Evolutionary conservation across 768 basidiomycete genomes (phyloP).

Genomic region (Leucosporidium scottii): DNA sequence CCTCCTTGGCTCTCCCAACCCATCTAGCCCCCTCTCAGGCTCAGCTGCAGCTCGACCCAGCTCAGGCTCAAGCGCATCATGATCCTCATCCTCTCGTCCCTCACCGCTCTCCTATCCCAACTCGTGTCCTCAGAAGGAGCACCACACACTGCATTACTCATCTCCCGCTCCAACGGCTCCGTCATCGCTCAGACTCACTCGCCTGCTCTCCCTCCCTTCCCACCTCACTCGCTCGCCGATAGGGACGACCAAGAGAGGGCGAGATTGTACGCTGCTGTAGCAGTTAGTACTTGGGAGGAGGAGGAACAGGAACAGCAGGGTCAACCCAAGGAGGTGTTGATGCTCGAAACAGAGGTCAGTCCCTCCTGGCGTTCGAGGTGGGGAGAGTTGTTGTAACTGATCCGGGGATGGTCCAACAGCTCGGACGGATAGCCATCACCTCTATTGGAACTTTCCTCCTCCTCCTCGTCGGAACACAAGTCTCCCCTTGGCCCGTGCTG

Average conservation of each 20-base stretch:
- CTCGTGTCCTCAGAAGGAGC: neutral
- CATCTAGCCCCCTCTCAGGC: neutral
- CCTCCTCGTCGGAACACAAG: constrained; percentile 19
- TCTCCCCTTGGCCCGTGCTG: constrained; percentile 29
- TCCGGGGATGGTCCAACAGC: constrained; percentile 2
- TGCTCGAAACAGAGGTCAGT: constrained; percentile 26
- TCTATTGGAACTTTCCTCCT: constrained; percentile 21
- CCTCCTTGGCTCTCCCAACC: constrained; percentile 10
- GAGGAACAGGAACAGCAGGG: neutral
- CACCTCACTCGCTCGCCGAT: neutral
- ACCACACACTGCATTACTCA: constrained; percentile 27
- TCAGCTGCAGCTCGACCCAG: too few relatives aligned
- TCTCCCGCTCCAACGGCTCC: neutral
- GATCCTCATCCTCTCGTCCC: constrained; percentile 6
- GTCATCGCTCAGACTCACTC: constrained; percentile 13
- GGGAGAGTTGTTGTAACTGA: neutral
- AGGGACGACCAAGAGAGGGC: constrained; percentile 14
- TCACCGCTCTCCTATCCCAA: constrained; percentile 5
- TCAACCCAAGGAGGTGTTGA: constrained; percentile 3
- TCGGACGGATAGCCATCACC: constrained; percentile 18
- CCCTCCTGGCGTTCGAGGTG: too few relatives aligned
- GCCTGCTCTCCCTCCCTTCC: neutral
- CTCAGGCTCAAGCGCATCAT: neutral
- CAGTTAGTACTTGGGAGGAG: constrained; percentile 13
- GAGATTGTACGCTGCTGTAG: constrained; percentile 24